phyloP scores from a whole-genome alignment of 805 yeast species.

The Yarrowia keelungensis region DNA sequence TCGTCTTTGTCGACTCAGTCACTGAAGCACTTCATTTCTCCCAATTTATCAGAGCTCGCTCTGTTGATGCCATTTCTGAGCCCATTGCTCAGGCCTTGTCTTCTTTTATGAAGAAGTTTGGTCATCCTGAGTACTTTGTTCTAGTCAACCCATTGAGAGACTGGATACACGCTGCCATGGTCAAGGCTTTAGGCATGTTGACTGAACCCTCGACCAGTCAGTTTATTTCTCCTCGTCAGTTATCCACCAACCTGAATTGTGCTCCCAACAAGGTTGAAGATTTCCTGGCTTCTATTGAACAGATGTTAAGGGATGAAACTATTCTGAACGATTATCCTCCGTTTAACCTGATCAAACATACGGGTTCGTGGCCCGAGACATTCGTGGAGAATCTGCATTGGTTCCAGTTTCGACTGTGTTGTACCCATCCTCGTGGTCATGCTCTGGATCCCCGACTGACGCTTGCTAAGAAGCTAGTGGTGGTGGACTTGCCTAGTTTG shows the following conservation, averaged over 20 bases:
- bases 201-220: not conserved
- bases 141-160: not conserved
- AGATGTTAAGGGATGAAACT: not conserved
- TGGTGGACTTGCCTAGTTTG: constrained; percentile 3
- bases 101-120: not conserved
- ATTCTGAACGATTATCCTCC: not conserved
- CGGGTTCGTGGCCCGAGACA: not conserved
- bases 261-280: not conserved
- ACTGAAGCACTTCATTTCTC: constrained; percentile 9
- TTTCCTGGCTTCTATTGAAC: not conserved
- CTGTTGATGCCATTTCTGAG: not conserved
- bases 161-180: not conserved
- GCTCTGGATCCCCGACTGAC: not conserved
- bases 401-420: not conserved
- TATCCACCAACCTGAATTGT: not conserved
- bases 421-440: not conserved
- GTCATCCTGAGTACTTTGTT: constrained; percentile 9
- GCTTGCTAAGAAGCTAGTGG: not conserved
- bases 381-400: not conserved
- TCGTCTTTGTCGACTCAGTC: not conserved
- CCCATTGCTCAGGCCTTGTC: not conserved
- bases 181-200: not conserved
- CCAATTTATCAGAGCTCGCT: not conserved
- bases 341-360: not conserved
- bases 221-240: not conserved